Percentiles rank a stretch among this genome's conserved stretches.
Evolutionary conservation across 2,329 filamentous ascomycete species (phyloP).

Genomic region (Fusarium robinianum): DNA sequence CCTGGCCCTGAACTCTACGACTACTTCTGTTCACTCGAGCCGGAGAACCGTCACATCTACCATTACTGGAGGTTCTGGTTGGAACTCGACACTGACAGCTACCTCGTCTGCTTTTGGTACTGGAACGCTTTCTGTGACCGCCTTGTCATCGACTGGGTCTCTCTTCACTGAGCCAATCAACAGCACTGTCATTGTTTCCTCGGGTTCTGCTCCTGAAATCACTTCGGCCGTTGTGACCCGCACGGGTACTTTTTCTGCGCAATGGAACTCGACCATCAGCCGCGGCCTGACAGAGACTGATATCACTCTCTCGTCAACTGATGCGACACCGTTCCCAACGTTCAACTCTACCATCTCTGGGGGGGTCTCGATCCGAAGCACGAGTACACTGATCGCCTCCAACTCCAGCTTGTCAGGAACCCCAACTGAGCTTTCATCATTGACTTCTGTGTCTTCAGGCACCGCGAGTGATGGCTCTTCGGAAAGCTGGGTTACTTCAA

Average conservation of each 20-base stretch:
- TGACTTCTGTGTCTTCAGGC: neutral
- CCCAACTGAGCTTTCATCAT: slow-evolving; percentile 4
- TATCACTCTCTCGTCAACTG: slow-evolving; percentile 8
- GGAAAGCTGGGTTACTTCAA: slow-evolving; percentile 16
- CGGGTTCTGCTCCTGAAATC: neutral
- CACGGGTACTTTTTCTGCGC: slow-evolving; percentile 19
- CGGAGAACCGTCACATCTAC: slow-evolving; percentile 2
- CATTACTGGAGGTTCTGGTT: slow-evolving; percentile 1
- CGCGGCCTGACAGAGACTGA: slow-evolving; percentile 7
- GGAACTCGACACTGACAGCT: slow-evolving; percentile 7
- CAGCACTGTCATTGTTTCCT: neutral
- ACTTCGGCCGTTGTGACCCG: slow-evolving; percentile 7
- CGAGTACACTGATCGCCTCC: slow-evolving; percentile 4
- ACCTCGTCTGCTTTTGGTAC: slow-evolving; percentile 12
- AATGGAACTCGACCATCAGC: slow-evolving; percentile 22
- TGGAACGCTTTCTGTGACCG: slow-evolving; percentile 1
- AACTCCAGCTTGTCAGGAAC: slow-evolving; percentile 13
- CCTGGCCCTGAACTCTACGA: slow-evolving; percentile 16
- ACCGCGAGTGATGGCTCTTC: neutral
- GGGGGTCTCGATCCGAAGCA: slow-evolving; percentile 2
- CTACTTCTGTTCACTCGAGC: neutral
- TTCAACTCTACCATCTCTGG: slow-evolving; percentile 1
- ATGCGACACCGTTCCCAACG: slow-evolving; percentile 7
- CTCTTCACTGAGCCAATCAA: slow-evolving; percentile 13
- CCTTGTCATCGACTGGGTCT: slow-evolving; percentile 8